Evolutionary conservation across 352 stramenopile species (phyloP).

Genomic region (Thalassiosira livingstoniorum): DNA sequence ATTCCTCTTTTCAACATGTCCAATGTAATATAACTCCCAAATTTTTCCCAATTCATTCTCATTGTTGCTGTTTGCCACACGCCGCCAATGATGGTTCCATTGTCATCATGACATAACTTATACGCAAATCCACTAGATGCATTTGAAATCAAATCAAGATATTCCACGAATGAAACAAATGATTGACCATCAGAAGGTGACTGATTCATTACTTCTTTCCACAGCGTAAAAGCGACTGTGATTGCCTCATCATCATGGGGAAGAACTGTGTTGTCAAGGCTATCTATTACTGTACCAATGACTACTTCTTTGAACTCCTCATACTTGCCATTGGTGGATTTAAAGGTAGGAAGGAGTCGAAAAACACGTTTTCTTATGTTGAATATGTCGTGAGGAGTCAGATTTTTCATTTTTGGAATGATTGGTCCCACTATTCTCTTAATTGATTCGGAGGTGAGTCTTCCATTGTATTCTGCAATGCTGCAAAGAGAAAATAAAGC

Average conservation of each 20-base stretch:
- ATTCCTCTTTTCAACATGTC: slow-evolving; percentile 41
- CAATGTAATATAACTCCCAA: slow-evolving; percentile 33
- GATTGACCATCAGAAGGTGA: background rate
- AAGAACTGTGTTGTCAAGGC: background rate
- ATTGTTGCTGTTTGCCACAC: slow-evolving; percentile 48
- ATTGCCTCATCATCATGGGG: background rate
- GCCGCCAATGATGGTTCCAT: background rate
- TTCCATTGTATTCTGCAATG: background rate
- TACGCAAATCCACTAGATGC: background rate
- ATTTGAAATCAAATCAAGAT: background rate
- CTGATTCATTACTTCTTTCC: background rate
- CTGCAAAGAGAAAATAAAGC: slow-evolving; percentile 4
- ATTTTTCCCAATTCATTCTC: slow-evolving; percentile 44
- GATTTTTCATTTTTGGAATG: background rate
- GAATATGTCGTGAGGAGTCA: background rate
- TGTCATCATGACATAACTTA: background rate
- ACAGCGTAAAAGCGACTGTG: background rate
- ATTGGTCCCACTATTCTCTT: background rate
- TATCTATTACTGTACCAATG: background rate
- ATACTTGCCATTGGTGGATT: background rate
- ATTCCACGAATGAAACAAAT: background rate
- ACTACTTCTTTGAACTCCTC: background rate
- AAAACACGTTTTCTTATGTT: background rate
- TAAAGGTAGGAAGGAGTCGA: background rate
- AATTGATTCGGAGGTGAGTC: background rate